phyloP scores from a whole-genome alignment of 352 stramenopile species.

The Phytophthora ohioensis region DNA sequence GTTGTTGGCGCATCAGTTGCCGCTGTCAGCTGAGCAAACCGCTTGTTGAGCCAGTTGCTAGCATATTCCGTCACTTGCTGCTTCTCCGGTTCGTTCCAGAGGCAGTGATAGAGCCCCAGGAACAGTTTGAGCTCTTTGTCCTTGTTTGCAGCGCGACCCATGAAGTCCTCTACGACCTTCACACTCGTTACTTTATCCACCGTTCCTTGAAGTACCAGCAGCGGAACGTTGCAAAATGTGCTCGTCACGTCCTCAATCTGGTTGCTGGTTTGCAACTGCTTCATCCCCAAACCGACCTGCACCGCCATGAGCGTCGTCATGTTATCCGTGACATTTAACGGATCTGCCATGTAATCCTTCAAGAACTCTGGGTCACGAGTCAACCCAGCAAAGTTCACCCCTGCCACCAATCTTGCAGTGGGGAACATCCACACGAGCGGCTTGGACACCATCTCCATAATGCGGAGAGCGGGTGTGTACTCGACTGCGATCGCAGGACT shows the following conservation, averaged over 20 bases:
- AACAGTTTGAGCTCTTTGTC: conserved; percentile 77
- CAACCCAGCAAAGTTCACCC: conserved; percentile 57
- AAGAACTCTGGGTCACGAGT: conserved; percentile 51
- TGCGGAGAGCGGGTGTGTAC: conserved; percentile 53
- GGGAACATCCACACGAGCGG: conserved; percentile 57
- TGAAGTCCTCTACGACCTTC: conserved; percentile 55
- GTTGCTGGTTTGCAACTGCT: conserved; percentile 36
- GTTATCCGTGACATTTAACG: conserved; percentile 53
- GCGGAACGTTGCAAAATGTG: conserved; percentile 38
- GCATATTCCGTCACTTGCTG: conserved; percentile 56
- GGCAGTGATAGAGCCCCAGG: conserved; percentile 56
- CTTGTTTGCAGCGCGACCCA: conserved; percentile 39
- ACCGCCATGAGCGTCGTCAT: conserved; percentile 57
- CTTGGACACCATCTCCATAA: conserved; percentile 50
- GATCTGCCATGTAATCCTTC: conserved; percentile 63
- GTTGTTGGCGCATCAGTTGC: not conserved
- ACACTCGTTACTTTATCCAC: conserved; percentile 64
- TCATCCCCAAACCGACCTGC: conserved; percentile 49
- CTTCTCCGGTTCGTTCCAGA: conserved; percentile 73
- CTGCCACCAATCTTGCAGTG: conserved; percentile 54
- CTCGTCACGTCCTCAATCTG: conserved; percentile 44
- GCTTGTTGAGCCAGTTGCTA: conserved; percentile 53
- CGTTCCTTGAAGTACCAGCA: conserved; percentile 56
- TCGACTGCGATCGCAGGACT: conserved; percentile 71
- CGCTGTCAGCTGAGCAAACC: conserved; percentile 7